phyloP scores from a whole-genome alignment of 768 basidiomycete species.

The Rhizopogon roseolus region DNA sequence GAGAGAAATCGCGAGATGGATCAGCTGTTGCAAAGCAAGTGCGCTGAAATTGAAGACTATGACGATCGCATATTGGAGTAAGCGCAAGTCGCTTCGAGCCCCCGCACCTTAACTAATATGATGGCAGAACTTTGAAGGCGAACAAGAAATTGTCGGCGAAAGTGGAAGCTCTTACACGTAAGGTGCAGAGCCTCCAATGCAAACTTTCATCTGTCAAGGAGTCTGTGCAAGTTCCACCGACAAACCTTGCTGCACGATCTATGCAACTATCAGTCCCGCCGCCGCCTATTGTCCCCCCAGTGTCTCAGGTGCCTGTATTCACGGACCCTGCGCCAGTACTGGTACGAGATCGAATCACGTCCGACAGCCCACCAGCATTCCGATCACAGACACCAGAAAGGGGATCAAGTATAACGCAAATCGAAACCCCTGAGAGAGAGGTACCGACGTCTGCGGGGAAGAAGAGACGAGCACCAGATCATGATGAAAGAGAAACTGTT shows the following conservation, averaged over 20 bases:
- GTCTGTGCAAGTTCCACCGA: constrained; percentile 22
- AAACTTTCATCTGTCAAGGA: constrained; percentile 54
- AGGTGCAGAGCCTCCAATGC: constrained; percentile 65
- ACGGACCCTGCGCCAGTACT: constrained; percentile 7
- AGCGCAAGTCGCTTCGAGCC: constrained; percentile 22
- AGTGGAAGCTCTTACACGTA: constrained; percentile 67
- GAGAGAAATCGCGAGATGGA: constrained; percentile 77
- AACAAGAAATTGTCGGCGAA: constrained; percentile 72
- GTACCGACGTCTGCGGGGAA: constrained; percentile 47
- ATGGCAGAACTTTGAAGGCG: constrained; percentile 64
- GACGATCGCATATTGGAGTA: constrained; percentile 80
- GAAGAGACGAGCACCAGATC: constrained; percentile 75
- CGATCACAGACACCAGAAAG: constrained; percentile 54
- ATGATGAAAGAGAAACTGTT: constrained; percentile 59
- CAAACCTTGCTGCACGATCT: constrained; percentile 6
- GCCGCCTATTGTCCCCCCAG: constrained; percentile 14
- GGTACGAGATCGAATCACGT: constrained; percentile 24
- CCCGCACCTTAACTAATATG: constrained; percentile 4
- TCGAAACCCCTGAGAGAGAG: constrained; percentile 45
- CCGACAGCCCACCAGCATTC: constrained; percentile 38
- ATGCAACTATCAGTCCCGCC: constrained; percentile 1
- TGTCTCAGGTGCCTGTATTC: constrained; percentile 11
- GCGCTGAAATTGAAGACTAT: constrained; percentile 77
- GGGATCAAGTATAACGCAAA: constrained; percentile 19
- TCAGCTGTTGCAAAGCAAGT: constrained; percentile 61